Evolutionary conservation across 352 stramenopile species (phyloP).

Genomic region (Phytopythium oedochilum): DNA sequence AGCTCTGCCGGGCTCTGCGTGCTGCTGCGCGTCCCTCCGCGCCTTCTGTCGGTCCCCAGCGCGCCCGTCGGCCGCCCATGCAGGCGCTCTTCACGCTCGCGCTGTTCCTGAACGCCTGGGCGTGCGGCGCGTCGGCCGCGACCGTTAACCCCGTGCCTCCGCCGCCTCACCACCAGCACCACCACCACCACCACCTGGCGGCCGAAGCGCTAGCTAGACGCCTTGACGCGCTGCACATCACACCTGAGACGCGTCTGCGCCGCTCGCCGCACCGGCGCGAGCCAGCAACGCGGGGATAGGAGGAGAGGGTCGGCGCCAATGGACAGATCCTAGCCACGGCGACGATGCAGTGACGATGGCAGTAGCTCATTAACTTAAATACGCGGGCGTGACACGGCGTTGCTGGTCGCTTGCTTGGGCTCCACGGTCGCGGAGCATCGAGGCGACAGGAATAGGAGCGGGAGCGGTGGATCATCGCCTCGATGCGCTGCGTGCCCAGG

Average conservation of each 20-base stretch:
- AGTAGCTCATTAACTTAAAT: background rate
- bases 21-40: too few species aligned
- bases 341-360: too few species aligned
- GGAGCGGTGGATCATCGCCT: too few species aligned
- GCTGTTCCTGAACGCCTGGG: slow-evolving; percentile 28
- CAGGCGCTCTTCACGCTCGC: slow-evolving; percentile 40
- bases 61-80: too few species aligned
- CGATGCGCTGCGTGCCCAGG: too few species aligned
- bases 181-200: background rate
- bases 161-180: background rate
- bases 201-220: background rate
- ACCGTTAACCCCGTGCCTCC: slow-evolving; percentile 1
- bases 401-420: background rate
- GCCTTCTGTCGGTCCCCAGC: too few species aligned
- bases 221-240: background rate
- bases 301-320: background rate
- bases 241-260: background rate
- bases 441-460: background rate
- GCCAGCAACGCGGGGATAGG: background rate
- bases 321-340: background rate
- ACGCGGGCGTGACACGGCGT: background rate
- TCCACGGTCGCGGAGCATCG: background rate
- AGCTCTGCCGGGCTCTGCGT: too few species aligned
- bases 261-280: background rate
- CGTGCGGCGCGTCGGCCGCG: slow-evolving; percentile 1